Conservation (phyloP, 768 basidiomycete species). For the Suillus ampliporus region DNA sequence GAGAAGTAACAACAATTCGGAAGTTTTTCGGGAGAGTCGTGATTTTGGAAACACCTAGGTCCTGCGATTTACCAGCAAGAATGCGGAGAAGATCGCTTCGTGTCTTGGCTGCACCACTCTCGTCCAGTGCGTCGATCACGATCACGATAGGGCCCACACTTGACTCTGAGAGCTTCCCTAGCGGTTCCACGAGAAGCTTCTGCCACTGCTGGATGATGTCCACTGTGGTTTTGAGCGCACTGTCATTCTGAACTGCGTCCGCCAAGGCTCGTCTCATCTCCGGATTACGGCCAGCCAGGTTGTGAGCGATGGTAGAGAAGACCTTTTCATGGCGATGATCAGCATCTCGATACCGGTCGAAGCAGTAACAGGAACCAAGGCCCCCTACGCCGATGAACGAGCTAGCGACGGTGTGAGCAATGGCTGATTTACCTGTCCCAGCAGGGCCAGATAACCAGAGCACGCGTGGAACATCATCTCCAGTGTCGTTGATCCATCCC, state of each 20-base stretch:
- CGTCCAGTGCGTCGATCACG: slow-evolving; percentile 28
- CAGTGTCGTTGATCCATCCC: too few species aligned
- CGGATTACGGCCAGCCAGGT: slow-evolving; percentile 13
- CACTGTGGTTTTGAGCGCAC: neutral
- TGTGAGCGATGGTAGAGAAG: slow-evolving; percentile 11
- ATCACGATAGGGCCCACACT: neutral
- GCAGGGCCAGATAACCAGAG: neutral
- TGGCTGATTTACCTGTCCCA: neutral
- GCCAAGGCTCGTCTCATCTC: neutral
- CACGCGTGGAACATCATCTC: too few species aligned
- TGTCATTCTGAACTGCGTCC: neutral
- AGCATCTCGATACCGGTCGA: neutral
- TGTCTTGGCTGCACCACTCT: slow-evolving; percentile 9
- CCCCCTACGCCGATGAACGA: neutral
- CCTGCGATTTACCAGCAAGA: neutral
- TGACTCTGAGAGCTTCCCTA: neutral
- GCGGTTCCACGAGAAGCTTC: neutral
- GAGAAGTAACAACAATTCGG: slow-evolving; percentile 1
- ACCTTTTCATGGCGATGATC: neutral
- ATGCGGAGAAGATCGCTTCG: neutral
- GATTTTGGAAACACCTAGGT: neutral
- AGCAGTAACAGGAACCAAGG: neutral
- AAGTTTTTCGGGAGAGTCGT: neutral
- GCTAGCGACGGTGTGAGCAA: neutral
- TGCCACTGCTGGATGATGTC: slow-evolving; percentile 5